Percentiles rank a stretch among this genome's conserved stretches.
These are phyloP conservation scores for Saitoella complicata DNA, from an alignment of 805 yeast genomes.

Conservation along the genomic window DNA sequence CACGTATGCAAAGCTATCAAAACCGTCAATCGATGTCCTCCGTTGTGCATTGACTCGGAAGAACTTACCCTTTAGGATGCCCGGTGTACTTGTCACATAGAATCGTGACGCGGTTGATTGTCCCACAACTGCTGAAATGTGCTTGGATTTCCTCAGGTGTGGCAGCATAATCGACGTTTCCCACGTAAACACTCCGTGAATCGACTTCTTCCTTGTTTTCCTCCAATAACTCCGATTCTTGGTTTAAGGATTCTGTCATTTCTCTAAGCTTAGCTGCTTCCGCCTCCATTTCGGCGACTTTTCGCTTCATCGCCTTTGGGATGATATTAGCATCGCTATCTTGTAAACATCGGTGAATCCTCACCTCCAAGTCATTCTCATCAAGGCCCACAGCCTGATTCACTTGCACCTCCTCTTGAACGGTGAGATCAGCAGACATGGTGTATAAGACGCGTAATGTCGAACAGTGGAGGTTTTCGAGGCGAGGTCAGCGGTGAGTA, in stretches of 20 bases:
- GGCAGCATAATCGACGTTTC: constrained; percentile 67
- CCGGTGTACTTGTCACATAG: constrained; percentile 58
- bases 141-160: constrained; percentile 67
- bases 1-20: constrained; percentile 45
- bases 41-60: not conserved
- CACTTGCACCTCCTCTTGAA: no score
- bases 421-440: no score
- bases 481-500: no score
- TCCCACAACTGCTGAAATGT: constrained; percentile 53
- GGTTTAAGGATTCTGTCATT: constrained; percentile 34
- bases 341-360: no score
- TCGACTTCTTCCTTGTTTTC: constrained; percentile 54
- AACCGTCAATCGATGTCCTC: not conserved
- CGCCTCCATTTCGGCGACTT: constrained; percentile 39
- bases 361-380: no score
- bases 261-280: constrained; percentile 49
- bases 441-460: no score
- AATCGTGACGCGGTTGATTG: constrained; percentile 66
- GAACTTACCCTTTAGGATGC: constrained; percentile 54
- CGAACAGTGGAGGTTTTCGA: no score
- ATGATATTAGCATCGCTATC: no score
- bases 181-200: constrained; percentile 61
- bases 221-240: constrained; percentile 25
- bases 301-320: constrained; percentile 22
- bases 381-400: no score